Evolutionary conservation across 2,329 filamentous ascomycete genomes (phyloP).

Genomic region (Pestalotiopsis sp.): DNA sequence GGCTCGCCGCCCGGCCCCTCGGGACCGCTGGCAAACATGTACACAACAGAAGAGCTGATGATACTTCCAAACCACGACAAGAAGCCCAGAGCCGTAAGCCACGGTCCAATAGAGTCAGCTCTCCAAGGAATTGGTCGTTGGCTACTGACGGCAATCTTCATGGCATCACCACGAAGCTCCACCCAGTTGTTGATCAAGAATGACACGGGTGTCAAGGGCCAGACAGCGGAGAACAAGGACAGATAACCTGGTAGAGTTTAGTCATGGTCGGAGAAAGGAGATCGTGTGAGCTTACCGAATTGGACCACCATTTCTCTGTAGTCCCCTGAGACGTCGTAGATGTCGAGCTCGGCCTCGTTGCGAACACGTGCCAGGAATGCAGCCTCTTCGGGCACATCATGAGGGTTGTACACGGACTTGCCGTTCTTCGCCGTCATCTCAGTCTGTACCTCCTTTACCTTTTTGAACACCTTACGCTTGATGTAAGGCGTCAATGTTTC

Average conservation of each 20-base stretch:
- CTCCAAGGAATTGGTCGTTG: conserved; percentile 88
- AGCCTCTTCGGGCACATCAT: conserved; percentile 77
- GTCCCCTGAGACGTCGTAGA: conserved; percentile 89
- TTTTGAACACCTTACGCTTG: conserved; percentile 77
- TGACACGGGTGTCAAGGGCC: conserved; percentile 87
- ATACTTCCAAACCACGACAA: conserved; percentile 93
- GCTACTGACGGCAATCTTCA: conserved; percentile 91
- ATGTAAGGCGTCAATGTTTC: conserved; percentile 85
- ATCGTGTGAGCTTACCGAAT: conserved; percentile 50
- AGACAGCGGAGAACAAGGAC: conserved; percentile 87
- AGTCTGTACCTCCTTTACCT: conserved; percentile 75
- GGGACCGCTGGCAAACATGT: conserved; percentile 77
- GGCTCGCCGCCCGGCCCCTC: conserved; percentile 68
- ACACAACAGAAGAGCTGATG: conserved; percentile 85
- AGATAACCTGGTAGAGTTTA: conserved; percentile 68
- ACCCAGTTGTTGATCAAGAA: conserved; percentile 97
- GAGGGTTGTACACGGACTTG: conserved; percentile 35
- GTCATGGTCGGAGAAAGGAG: conserved; percentile 7
- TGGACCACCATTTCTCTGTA: conserved; percentile 94
- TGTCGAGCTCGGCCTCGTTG: conserved; percentile 77
- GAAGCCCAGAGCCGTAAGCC: conserved; percentile 83
- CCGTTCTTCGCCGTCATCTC: conserved; percentile 59
- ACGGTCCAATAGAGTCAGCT: conserved; percentile 92
- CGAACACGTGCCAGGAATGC: conserved; percentile 81
- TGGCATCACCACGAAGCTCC: conserved; percentile 87